Conservation (phyloP, 139 green algal species). For the Picocystis salinarum region DNA sequence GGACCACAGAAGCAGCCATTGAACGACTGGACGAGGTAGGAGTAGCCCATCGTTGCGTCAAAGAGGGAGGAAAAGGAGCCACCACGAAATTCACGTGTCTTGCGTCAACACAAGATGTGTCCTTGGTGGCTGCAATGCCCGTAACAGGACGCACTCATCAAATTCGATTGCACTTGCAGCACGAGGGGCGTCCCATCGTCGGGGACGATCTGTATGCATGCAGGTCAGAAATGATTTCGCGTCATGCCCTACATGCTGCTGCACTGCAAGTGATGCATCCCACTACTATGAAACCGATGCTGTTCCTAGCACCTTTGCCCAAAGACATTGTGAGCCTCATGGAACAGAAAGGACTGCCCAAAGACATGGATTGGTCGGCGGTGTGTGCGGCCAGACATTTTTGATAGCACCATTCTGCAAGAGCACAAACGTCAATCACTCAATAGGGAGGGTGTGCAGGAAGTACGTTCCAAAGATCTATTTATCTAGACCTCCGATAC, state of each 20-base stretch:
- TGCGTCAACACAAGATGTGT: slow-evolving; percentile 6
- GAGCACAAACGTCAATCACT: too few species aligned
- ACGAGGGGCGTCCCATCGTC: slow-evolving; percentile 39
- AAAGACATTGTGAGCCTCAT: slow-evolving; percentile 28
- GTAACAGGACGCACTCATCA: slow-evolving; percentile 47
- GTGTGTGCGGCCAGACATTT: too few species aligned
- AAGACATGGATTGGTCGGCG: too few species aligned
- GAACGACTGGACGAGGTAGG: too few species aligned
- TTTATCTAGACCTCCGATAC: too few species aligned
- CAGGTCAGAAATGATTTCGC: too few species aligned
- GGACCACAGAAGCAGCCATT: too few species aligned
- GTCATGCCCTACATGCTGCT: slow-evolving; percentile 46
- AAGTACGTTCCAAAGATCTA: too few species aligned
- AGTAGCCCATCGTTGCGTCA: too few species aligned
- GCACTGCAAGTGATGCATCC: slow-evolving; percentile 26
- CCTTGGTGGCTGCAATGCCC: slow-evolving; percentile 27
- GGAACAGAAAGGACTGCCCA: too few species aligned
- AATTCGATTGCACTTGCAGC: slow-evolving; percentile 47
- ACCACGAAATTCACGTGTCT: slow-evolving; percentile 34
- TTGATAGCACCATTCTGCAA: too few species aligned
- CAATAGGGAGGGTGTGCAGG: too few species aligned
- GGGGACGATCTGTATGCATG: slow-evolving; percentile 54
- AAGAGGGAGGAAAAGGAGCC: slow-evolving; percentile 24
- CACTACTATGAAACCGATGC: slow-evolving; percentile 13
- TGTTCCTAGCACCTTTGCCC: slow-evolving; percentile 30